These are phyloP conservation scores for Anacardium occidentale DNA, from an alignment of 345 rosid genomes.

Conservation along the genomic window DNA sequence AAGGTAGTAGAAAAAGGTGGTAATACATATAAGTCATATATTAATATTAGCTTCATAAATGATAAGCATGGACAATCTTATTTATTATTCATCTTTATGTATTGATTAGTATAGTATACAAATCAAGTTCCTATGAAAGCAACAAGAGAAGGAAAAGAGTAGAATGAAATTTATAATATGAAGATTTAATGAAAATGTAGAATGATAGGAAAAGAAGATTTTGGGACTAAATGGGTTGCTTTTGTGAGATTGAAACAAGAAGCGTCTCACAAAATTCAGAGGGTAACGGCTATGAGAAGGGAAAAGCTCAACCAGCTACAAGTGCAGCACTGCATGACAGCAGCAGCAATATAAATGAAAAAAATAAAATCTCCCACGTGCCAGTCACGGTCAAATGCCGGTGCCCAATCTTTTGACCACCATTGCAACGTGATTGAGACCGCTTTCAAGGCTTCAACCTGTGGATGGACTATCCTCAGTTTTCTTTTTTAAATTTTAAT, in stretches of 20 bases:
- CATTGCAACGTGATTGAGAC: neutral
- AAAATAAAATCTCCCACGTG: constrained; percentile 21
- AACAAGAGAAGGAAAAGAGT: no score
- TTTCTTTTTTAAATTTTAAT: neutral
- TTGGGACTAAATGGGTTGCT: no score
- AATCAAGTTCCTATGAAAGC: no score
- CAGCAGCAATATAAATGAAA: neutral
- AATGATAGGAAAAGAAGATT: no score
- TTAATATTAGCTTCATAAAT: no score
- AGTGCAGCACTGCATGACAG: neutral
- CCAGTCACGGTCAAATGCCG: constrained; percentile 37
- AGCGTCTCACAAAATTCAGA: constrained; percentile 17
- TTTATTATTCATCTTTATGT: no score
- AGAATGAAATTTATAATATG: no score
- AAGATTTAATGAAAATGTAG: no score
- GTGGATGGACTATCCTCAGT: no score
- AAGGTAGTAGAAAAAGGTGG: neutral
- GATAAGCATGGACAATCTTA: no score
- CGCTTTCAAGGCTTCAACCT: neutral
- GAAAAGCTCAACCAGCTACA: constrained; percentile 6
- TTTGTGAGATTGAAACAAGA: neutral
- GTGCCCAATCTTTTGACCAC: constrained; percentile 33
- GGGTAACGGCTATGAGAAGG: constrained; percentile 14
- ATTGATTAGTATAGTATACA: no score
- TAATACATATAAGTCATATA: neutral